Conservation (phyloP, 352 stramenopile genomes). For the Thalassiosira hispida region DNA sequence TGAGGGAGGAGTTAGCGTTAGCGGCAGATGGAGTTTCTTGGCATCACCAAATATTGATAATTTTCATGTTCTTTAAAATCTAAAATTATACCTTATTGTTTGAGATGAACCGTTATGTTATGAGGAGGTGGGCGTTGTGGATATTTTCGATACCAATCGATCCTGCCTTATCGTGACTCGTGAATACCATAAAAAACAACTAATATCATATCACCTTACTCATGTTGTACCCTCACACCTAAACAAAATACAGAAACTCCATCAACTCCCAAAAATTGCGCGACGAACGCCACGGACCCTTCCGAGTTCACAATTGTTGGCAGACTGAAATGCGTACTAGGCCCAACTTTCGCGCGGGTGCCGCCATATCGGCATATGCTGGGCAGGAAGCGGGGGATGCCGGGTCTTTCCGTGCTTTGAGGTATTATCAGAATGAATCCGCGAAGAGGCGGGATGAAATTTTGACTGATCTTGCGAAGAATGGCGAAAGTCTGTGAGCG, state of each 20-base stretch:
- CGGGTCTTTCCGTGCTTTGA: constrained; percentile 41
- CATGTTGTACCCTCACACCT: constrained; percentile 3
- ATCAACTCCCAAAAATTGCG: constrained; percentile 54
- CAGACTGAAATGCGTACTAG: constrained; percentile 32
- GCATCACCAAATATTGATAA: no score
- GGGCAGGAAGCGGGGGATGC: constrained; percentile 42
- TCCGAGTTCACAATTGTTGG: constrained; percentile 41
- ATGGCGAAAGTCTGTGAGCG: constrained; percentile 19
- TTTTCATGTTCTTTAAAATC: no score
- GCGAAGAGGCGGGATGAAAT: constrained; percentile 60
- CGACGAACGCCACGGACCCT: constrained; percentile 51
- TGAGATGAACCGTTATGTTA: no score
- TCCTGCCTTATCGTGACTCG: no score
- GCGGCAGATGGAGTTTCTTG: no score
- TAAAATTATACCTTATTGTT: no score
- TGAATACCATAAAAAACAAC: no score
- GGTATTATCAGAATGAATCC: constrained; percentile 50
- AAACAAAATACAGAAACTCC: constrained; percentile 41
- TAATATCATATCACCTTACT: no score
- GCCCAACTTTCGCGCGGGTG: constrained; percentile 43
- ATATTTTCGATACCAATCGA: no score
- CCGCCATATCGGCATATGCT: constrained; percentile 47
- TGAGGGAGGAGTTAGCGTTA: no score
- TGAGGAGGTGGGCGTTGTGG: no score
- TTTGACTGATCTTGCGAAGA: constrained; percentile 61